Evolutionary conservation across 2,329 filamentous ascomycete genomes (phyloP), one percentile per base, ranked within the genome.

Genomic region (Purpureocillium takamizusanense): DNA sequence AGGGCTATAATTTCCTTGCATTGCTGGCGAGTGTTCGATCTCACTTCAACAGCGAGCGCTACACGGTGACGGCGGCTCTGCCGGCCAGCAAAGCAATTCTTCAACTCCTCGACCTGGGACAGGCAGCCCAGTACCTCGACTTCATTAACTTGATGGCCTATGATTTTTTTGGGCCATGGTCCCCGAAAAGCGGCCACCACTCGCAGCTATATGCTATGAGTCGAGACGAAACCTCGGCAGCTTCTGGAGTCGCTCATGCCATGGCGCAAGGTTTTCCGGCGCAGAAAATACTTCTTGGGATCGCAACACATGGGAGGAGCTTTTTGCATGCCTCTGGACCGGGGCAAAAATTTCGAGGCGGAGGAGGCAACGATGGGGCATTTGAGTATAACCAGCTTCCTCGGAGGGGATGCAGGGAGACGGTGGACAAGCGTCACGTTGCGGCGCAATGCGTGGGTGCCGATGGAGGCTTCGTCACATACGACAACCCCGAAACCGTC

Each of bases 111-210:
- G 75, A 88, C 53, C 64, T 90, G 10, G 62, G 59, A 16, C 64
- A 68, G 40, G 75, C 80, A 10, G 71, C 80, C 36, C 63, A 74
- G 33, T 79, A 84, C 48, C 67, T 92, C 28, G 83, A 90, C 57
- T 72, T 81, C 45, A 64, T 92, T 56, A 90, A 90, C 56, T 63
- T 92, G 28, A 86, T 83, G 74, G 76, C 84, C 2, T 92, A 88
- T 59, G 85, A 92, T 57, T 85, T 89, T 52, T 78, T 74, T 18
- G 84, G 85, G 1, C 67, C 76, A 4, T 89, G 84, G 84, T 75
- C 74, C 2, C 55, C 66, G 23, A 72, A 72, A 41, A 76, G 76
- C 33, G 85, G 84, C 7, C 83, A 90, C 55, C 86, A 90, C 39
- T 76, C 84, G 4, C 84, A 88, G 54, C 73, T 92, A 1, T 85